Conservation (phyloP, 805 yeast genomes). For the Lachancea nothofagi region DNA sequence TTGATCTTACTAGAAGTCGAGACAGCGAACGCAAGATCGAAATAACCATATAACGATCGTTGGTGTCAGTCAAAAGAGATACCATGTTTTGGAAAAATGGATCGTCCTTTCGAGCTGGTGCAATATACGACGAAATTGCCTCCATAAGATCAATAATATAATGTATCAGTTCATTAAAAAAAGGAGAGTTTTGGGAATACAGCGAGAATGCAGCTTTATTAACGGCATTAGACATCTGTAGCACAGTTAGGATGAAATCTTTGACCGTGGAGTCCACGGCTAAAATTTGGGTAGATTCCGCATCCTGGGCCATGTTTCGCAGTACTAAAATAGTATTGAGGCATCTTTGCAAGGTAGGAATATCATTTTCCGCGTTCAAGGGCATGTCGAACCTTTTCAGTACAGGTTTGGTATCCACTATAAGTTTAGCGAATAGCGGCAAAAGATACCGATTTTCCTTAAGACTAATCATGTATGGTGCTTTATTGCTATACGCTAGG, state of each 20-base stretch:
- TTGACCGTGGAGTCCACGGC: constrained; percentile 50
- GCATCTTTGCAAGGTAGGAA: constrained; percentile 25
- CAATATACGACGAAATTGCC: constrained; percentile 72
- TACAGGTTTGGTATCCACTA: constrained; percentile 20
- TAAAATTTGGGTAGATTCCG: constrained; percentile 72
- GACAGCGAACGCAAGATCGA: constrained; percentile 72
- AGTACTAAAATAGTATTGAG: constrained; percentile 48
- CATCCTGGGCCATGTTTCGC: constrained; percentile 79
- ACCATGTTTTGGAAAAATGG: constrained; percentile 51
- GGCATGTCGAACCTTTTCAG: constrained; percentile 24
- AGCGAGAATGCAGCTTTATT: constrained; percentile 25
- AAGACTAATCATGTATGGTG: constrained; percentile 45
- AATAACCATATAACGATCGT: constrained; percentile 66
- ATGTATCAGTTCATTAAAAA: constrained; percentile 52
- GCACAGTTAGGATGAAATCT: constrained; percentile 37
- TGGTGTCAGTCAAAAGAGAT: constrained; percentile 42
- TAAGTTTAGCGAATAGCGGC: constrained; percentile 36
- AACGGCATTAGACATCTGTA: constrained; percentile 22
- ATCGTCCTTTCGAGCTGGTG: constrained; percentile 69
- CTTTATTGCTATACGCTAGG: constrained; percentile 37
- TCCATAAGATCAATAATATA: constrained; percentile 78
- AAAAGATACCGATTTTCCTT: constrained; percentile 37
- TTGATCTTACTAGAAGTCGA: constrained; percentile 64
- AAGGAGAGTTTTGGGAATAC: constrained; percentile 31
- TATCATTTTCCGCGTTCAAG: constrained; percentile 14